Percentiles rank a stretch among this genome's conserved stretches.
These are phyloP conservation scores for Cyberlindnera xylosilytica DNA, from an alignment of 805 yeast genomes.

Conservation along the genomic window DNA sequence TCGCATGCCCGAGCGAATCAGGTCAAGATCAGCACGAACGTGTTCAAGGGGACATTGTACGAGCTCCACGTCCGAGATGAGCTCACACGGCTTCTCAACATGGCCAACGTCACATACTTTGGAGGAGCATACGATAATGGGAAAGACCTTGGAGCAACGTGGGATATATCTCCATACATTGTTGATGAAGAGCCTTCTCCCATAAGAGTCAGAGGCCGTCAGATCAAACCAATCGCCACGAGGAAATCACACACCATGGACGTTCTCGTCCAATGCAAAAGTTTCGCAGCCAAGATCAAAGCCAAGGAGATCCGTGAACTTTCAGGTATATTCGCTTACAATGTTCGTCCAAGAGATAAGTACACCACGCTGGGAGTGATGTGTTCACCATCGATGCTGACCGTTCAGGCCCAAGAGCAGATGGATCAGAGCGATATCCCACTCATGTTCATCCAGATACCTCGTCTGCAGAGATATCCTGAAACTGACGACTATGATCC, in stretches of 20 bases:
- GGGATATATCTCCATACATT: slow-evolving; percentile 14
- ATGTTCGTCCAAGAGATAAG: slow-evolving; percentile 13
- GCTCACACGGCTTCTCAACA: slow-evolving; percentile 8
- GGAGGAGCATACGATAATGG: slow-evolving; percentile 29
- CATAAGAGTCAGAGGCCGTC: slow-evolving; percentile 6
- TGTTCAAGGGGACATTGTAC: slow-evolving; percentile 26
- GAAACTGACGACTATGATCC: slow-evolving; percentile 14
- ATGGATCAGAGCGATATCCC: slow-evolving; percentile 21
- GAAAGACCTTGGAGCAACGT: slow-evolving; percentile 22
- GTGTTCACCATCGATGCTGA: slow-evolving; percentile 22
- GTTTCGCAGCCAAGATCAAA: slow-evolving; percentile 22
- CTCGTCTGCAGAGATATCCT: slow-evolving; percentile 6
- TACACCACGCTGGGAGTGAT: slow-evolving; percentile 20
- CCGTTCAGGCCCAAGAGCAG: slow-evolving; percentile 23
- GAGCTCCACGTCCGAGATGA: slow-evolving; percentile 20
- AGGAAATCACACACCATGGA: slow-evolving; percentile 12
- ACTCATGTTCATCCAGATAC: slow-evolving; percentile 21
- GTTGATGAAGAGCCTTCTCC: not conserved
- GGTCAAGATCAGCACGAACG: slow-evolving; percentile 20
- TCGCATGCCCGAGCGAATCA: slow-evolving; percentile 17
- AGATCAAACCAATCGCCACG: slow-evolving; percentile 12
- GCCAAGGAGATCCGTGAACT: slow-evolving; percentile 28
- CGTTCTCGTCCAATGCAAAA: slow-evolving; percentile 26
- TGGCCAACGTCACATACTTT: slow-evolving; percentile 11
- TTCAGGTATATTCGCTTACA: slow-evolving; percentile 22